A percentile compares a stretch with the other conserved stretches of the same genome.
Evolutionary conservation across 78 protist genomes (phyloP).

Genomic region (Monocercomonoides exilis): DNA sequence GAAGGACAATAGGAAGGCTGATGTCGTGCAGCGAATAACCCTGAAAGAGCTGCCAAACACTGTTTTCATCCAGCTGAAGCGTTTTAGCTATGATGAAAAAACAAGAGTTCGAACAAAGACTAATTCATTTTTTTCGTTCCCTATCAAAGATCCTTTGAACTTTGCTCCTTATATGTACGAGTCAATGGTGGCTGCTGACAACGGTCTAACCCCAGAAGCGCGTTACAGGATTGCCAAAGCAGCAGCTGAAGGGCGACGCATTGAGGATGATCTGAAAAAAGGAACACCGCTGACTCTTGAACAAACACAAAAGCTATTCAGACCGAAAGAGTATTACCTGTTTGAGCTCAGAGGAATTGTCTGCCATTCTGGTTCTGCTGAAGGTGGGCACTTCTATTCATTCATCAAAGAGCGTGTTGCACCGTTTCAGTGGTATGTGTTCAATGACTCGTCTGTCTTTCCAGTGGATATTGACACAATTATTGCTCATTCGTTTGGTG

Average conservation of each 20-base stretch:
- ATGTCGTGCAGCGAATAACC: slow-evolving; percentile 29
- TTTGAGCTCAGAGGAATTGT: slow-evolving; percentile 67
- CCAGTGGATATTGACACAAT: slow-evolving; percentile 48
- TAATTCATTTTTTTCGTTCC: slow-evolving; percentile 44
- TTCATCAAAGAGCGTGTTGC: slow-evolving; percentile 50
- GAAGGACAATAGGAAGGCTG: slow-evolving; percentile 54
- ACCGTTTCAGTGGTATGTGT: slow-evolving; percentile 51
- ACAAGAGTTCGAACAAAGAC: slow-evolving; percentile 43
- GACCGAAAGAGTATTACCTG: not conserved
- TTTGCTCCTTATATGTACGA: not conserved
- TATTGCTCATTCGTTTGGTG: slow-evolving; percentile 58
- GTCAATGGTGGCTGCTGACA: too few relatives aligned
- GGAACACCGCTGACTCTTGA: too few relatives aligned
- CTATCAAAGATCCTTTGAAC: slow-evolving; percentile 28
- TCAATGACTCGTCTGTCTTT: slow-evolving; percentile 66
- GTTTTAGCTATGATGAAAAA: slow-evolving; percentile 63
- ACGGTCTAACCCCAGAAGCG: not conserved
- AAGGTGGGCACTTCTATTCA: slow-evolving; percentile 75
- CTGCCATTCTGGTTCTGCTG: slow-evolving; percentile 76
- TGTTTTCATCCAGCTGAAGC: slow-evolving; percentile 60
- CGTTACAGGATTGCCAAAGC: not conserved
- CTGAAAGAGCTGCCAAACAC: slow-evolving; percentile 32
- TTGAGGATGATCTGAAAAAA: not conserved
- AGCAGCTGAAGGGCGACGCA: not conserved
- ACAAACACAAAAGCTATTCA: not conserved